These are phyloP conservation scores for Ceriops decandra DNA, from an alignment of 345 rosid species.

Conservation along the genomic window DNA sequence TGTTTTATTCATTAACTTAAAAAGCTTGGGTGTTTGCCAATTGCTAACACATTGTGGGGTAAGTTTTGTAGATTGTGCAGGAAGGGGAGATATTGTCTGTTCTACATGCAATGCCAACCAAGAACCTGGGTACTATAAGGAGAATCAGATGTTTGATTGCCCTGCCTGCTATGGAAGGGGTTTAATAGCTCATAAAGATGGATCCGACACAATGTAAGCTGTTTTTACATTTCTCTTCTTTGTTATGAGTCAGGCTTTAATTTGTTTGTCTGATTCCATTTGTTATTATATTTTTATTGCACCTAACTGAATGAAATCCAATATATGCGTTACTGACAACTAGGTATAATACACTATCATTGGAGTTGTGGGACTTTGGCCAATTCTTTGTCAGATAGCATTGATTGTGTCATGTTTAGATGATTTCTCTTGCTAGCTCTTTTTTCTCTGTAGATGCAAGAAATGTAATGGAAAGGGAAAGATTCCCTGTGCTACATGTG, in stretches of 20 bases:
- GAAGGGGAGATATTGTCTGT: slow-evolving; percentile 66
- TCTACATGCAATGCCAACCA: slow-evolving; percentile 66
- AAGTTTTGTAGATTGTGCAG: slow-evolving; percentile 56
- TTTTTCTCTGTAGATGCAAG: slow-evolving; percentile 46
- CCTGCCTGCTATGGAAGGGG: slow-evolving; percentile 80
- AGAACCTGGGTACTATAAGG: slow-evolving; percentile 77
- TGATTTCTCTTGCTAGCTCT: background rate
- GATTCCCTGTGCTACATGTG: slow-evolving; percentile 73
- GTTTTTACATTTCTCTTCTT: slow-evolving; percentile 3
- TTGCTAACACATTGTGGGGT: slow-evolving; percentile 1
- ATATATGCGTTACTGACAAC: background rate
- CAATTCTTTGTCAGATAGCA: too few species aligned
- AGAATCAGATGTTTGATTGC: slow-evolving; percentile 67
- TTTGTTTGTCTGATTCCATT: background rate
- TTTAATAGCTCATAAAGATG: slow-evolving; percentile 87
- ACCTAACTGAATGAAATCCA: background rate
- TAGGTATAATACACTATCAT: background rate
- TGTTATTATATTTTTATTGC: background rate
- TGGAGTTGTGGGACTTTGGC: background rate
- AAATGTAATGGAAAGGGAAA: slow-evolving; percentile 78
- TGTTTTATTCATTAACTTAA: background rate
- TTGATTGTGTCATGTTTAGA: background rate
- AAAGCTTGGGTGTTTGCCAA: background rate
- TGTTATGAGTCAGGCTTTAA: background rate
- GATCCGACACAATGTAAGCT: slow-evolving; percentile 80